These are phyloP conservation scores for Exophiala bonariae DNA, from an alignment of 2,329 filamentous ascomycete species.

Conservation along the genomic window DNA sequence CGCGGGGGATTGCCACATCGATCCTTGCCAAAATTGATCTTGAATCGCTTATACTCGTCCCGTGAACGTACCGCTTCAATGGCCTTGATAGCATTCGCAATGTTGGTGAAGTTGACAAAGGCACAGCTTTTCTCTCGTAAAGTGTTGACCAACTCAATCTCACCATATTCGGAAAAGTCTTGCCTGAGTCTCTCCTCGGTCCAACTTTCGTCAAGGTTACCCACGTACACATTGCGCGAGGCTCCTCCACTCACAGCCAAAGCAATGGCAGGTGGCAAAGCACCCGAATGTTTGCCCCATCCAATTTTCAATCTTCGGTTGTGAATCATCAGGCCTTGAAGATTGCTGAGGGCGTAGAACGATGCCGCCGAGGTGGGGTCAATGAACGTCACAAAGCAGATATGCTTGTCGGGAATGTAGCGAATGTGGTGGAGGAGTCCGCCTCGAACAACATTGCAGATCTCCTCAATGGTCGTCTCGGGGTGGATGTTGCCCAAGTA, in stretches of 20 bases:
- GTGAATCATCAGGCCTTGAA: conserved; percentile 98
- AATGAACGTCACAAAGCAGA: conserved; percentile 99
- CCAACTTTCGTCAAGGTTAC: conserved; percentile 96
- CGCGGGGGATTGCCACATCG: conserved; percentile 94
- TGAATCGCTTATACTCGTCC: conserved; percentile 97
- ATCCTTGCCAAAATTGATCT: conserved; percentile 99
- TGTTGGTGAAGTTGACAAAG: conserved; percentile 99
- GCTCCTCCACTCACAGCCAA: conserved; percentile 94
- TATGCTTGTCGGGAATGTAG: conserved; percentile 99
- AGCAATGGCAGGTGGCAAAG: conserved; percentile 91
- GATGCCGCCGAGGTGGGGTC: conserved; percentile 96
- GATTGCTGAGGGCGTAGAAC: conserved; percentile 95
- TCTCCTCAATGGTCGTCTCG: conserved; percentile 98
- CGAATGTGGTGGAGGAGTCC: conserved; percentile 96
- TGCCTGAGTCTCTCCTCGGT: conserved; percentile 92
- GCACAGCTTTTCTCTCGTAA: conserved; percentile 98
- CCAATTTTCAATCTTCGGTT: conserved; percentile 97
- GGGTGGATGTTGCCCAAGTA: conserved; percentile 99
- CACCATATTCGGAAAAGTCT: conserved; percentile 95
- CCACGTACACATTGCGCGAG: conserved; percentile 97
- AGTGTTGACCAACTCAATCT: conserved; percentile 96
- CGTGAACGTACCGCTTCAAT: conserved; percentile 93
- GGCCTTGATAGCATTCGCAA: conserved; percentile 98
- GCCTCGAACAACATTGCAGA: conserved; percentile 96
- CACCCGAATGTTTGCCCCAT: conserved; percentile 98